Evolutionary conservation across 306 rosid genomes (phyloP), one percentile per base, ranked within the genome.

Genomic region (Luffa aegyptiaca): DNA sequence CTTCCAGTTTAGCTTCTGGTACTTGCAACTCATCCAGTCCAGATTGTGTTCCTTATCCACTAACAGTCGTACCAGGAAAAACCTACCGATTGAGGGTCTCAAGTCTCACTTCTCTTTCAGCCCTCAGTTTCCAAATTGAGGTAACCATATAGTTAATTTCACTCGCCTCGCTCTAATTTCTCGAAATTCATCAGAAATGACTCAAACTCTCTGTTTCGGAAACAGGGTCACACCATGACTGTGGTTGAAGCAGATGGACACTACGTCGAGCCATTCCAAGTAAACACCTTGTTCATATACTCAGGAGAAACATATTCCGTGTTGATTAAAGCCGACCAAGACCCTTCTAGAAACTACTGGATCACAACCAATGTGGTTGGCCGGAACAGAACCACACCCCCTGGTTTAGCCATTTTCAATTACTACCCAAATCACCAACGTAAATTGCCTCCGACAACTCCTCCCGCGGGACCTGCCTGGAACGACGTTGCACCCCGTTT

Each of bases 181-280:
- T 20, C 10, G 39, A 44, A 46, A 21, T n/a, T 20, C 57, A 0
- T 78, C 26, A 42, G 33, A 62, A 77, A 77, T 77, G 53, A 10
- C 70, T 66, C 1, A 41, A 66, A 45, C 56, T 18, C 37, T 44
- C n/a, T 26, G 37, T 55, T 37, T 31, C n/a, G 52, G 0, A 36
- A 84, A 81, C 92, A 93, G 97, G 95, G 97, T 1, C 98, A 92
- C 64, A 92, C 91, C 42, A 91, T 94, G 98, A 92, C 93, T 3
- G 97, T 94, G 46, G 97, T 94, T 6, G 97, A 92, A 85, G 97
- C 97, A 33, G 98, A 94, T 83, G 97, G 98, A 37, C 95, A 92
- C 82, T 87, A 92, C 64, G 97, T 94, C 0, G 97, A 94, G 62
- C 97, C 98, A 20, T 92, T 94, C 35, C 91, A 75, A 73, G 93